Percentiles rank a stretch among this genome's conserved stretches.
These are phyloP conservation scores for Podospora conica DNA, from an alignment of 495 filamentous ascomycete species.

Conservation along the genomic window DNA sequence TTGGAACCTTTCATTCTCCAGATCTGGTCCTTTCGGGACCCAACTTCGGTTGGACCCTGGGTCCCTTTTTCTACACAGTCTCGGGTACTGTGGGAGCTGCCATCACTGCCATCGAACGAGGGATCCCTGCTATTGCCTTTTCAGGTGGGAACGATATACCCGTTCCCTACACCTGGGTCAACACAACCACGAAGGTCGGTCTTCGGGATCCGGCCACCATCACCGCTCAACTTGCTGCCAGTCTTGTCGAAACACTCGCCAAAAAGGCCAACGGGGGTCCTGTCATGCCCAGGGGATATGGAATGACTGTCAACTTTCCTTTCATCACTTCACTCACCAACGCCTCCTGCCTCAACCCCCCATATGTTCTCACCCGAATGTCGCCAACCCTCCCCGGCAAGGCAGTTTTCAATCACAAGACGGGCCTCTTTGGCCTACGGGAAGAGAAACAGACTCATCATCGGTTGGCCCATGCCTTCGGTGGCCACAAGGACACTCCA, in stretches of 20 bases:
- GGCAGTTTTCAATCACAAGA: slow-evolving; percentile 26
- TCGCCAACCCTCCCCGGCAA: slow-evolving; percentile 22
- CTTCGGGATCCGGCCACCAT: slow-evolving; percentile 28
- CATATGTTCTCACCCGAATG: slow-evolving; percentile 30
- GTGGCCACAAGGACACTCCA: background rate
- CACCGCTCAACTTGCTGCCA: slow-evolving; percentile 28
- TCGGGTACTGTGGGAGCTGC: slow-evolving; percentile 34
- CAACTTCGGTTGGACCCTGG: slow-evolving; percentile 35
- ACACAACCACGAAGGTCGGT: slow-evolving; percentile 20
- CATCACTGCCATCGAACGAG: slow-evolving; percentile 34
- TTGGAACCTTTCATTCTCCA: slow-evolving; percentile 29
- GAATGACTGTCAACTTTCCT: slow-evolving; percentile 32
- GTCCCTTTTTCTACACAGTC: slow-evolving; percentile 34
- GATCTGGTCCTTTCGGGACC: slow-evolving; percentile 40
- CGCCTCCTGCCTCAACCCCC: slow-evolving; percentile 29
- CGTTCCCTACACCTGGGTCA: slow-evolving; percentile 23
- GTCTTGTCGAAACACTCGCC: slow-evolving; percentile 29
- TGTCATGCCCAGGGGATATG: slow-evolving; percentile 35
- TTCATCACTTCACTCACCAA: slow-evolving; percentile 28
- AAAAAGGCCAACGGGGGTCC: slow-evolving; percentile 20
- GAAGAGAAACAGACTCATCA: slow-evolving; percentile 13
- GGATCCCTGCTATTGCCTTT: slow-evolving; percentile 35
- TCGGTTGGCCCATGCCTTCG: slow-evolving; percentile 33
- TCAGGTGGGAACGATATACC: slow-evolving; percentile 22
- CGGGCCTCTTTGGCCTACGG: slow-evolving; percentile 26